Percentiles rank a stretch among this genome's conserved stretches.
These are phyloP conservation scores for Candida hungchunana DNA, from an alignment of 805 yeast species.

Conservation along the genomic window DNA sequence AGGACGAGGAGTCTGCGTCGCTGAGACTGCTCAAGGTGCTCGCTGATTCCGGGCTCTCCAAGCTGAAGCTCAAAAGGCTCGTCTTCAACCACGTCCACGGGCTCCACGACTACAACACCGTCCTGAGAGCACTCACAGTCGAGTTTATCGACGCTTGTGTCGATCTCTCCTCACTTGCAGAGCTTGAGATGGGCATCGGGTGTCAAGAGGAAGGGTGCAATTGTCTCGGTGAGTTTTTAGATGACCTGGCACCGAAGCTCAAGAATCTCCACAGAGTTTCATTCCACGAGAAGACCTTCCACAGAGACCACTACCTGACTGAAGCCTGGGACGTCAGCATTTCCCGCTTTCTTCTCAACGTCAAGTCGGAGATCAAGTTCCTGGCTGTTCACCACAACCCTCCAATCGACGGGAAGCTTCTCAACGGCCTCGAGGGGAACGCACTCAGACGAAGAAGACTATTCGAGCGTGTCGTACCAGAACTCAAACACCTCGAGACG, in stretches of 20 bases:
- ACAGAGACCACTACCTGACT: slow-evolving; percentile 42
- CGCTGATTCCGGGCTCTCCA: slow-evolving; percentile 16
- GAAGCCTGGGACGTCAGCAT: slow-evolving; percentile 53
- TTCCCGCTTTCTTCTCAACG: slow-evolving; percentile 35
- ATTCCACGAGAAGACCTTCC: slow-evolving; percentile 33
- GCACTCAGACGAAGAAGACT: slow-evolving; percentile 54
- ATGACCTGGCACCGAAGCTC: slow-evolving; percentile 33
- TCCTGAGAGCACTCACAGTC: slow-evolving; percentile 29
- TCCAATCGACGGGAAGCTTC: slow-evolving; percentile 51
- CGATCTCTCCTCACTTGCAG: slow-evolving; percentile 29
- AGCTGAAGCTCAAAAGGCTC: slow-evolving; percentile 32
- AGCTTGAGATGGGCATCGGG: slow-evolving; percentile 50
- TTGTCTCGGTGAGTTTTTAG: slow-evolving; percentile 42
- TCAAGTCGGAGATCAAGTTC: slow-evolving; percentile 33
- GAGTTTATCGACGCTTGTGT: slow-evolving; percentile 29
- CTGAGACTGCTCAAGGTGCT: slow-evolving; percentile 32
- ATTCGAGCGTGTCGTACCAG: slow-evolving; percentile 46
- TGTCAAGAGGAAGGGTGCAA: slow-evolving; percentile 44
- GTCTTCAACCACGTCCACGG: slow-evolving; percentile 45
- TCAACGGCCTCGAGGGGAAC: slow-evolving; percentile 73
- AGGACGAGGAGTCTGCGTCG: slow-evolving; percentile 35
- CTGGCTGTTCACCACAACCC: slow-evolving; percentile 56
- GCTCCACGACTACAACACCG: slow-evolving; percentile 35
- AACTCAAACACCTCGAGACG: slow-evolving; percentile 36
- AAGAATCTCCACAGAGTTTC: slow-evolving; percentile 24